Conservation (phyloP, 345 rosid genomes). For the Rhodomyrtus tomentosa region DNA sequence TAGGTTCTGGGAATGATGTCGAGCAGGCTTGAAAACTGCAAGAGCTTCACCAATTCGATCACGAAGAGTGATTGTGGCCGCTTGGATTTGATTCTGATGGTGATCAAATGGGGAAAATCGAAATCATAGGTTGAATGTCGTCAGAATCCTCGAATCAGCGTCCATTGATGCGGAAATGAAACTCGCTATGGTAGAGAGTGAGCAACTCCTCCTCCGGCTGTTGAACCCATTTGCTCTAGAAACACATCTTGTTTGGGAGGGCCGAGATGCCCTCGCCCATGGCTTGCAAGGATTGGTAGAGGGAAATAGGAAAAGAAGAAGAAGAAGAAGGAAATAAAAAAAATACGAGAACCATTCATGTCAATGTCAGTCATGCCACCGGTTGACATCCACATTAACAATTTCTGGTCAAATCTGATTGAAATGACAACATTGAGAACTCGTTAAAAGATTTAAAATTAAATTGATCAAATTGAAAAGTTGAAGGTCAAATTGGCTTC, state of each 20-base stretch:
- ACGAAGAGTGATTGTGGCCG: constrained; percentile 12
- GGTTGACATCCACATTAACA: accelerated
- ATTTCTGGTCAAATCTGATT: not conserved
- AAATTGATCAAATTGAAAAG: accelerated
- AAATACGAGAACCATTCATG: not conserved
- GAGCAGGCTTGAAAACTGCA: constrained; percentile 16
- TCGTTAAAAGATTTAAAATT: not conserved
- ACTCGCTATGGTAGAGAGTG: constrained; percentile 33
- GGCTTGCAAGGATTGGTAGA: constrained; percentile 6
- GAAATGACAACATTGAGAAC: not conserved
- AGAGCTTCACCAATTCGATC: constrained; percentile 23
- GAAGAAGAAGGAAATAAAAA: not conserved
- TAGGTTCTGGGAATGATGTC: constrained; percentile 25
- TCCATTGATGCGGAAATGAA: constrained; percentile 45
- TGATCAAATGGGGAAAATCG: constrained; percentile 26
- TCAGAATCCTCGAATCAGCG: constrained; percentile 39
- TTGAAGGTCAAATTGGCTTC: accelerated
- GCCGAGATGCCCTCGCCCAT: constrained; percentile 33
- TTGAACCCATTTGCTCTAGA: constrained; percentile 21
- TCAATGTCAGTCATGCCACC: accelerated
- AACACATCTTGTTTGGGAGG: constrained; percentile 23
- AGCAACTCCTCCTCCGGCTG: constrained; percentile 31
- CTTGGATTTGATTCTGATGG: constrained; percentile 25
- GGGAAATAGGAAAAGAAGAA: not conserved
- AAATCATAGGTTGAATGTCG: constrained; percentile 37